phyloP scores from a whole-genome alignment of 1,284 basidiomycete genomes.

The Spongispora temasekensis region DNA sequence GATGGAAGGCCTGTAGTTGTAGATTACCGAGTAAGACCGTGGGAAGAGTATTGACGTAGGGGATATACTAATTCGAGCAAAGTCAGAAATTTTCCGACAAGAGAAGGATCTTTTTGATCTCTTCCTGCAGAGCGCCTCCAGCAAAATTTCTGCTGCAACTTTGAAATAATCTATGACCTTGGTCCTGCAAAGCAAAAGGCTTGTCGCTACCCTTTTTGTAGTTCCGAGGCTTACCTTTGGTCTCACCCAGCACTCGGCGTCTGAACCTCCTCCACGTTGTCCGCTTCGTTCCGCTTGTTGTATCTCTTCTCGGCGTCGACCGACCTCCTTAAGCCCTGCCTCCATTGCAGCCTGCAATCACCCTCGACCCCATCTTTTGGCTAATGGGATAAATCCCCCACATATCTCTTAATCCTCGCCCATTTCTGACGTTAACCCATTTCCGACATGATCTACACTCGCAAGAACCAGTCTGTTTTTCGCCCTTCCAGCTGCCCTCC shows the following conservation, averaged over 20 bases:
- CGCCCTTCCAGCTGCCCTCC: conserved; percentile 63
- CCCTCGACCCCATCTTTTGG: conserved; percentile 23
- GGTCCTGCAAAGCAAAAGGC: conserved; percentile 34
- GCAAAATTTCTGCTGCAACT: conserved; percentile 18
- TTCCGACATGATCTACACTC: conserved; percentile 57
- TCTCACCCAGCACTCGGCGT: conserved; percentile 42
- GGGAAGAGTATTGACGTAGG: no score
- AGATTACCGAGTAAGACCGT: neutral
- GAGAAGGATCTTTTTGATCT: conserved; percentile 27
- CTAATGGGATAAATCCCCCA: conserved; percentile 68
- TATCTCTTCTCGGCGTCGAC: conserved; percentile 66
- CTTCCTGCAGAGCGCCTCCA: no score
- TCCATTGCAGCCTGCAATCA: neutral
- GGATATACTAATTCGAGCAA: neutral
- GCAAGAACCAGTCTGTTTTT: conserved; percentile 68
- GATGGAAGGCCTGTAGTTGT: conserved; percentile 33
- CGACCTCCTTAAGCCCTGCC: conserved; percentile 65
- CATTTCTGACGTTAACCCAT: conserved; percentile 17
- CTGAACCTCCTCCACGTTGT: conserved; percentile 54
- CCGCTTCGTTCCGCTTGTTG: conserved; percentile 63
- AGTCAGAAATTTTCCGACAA: conserved; percentile 18
- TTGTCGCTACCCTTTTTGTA: conserved; percentile 2
- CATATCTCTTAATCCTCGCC: neutral
- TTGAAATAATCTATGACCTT: conserved; percentile 51
- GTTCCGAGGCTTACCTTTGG: conserved; percentile 2